Evolutionary conservation across 805 yeast species (phyloP), one percentile per base, ranked within the genome.

Genomic region (Lipomyces yamadae): DNA sequence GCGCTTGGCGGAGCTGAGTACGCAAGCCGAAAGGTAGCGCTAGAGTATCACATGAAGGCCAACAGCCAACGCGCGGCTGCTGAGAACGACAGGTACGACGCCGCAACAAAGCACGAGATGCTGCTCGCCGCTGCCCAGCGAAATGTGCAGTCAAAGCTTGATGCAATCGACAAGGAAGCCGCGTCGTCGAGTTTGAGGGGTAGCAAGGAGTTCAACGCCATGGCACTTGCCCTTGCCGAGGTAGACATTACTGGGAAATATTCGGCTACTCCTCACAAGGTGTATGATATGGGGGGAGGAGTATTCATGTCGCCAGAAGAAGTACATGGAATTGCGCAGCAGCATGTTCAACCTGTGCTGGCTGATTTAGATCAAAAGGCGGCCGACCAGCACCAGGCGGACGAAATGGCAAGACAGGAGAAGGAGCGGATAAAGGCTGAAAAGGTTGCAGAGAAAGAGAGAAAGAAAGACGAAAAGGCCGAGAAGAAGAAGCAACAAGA

Each of bases 261-360:
- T 74, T 74, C 83, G 59, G 81, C 82, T 68, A 76, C 80, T 69
- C 55, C 24, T 11, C 86, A 87, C 70, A 85, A 88, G 76, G 81
- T 92, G 73, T 42, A 5, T n/a, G 83, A 91, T 74, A 79, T 94
- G 69, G 99, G 99, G 67, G 97, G 96, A 69, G 98, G 98, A 1
- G 82, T 91, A 65, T 85, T 83, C 74, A 86, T 94, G 84, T 82
- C 90, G 52, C 89, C 84, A 67, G 84, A 81, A 29, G 97, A 93
- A 74, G 85, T 95, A 68, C 89, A 91, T 70, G 83, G 83, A 61
- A 85, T 94, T 80, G 98, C 99, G 29, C 80, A 86, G 67, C 83
- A 87, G 58, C 82, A 90, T 74, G 97, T 95, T 65, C 83, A 85
- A 71, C 99, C 99, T 7, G 92, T 94, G 4, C 81, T 94, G 74